Conservation (phyloP, 768 basidiomycete genomes). For the Boletus rubropictus region DNA sequence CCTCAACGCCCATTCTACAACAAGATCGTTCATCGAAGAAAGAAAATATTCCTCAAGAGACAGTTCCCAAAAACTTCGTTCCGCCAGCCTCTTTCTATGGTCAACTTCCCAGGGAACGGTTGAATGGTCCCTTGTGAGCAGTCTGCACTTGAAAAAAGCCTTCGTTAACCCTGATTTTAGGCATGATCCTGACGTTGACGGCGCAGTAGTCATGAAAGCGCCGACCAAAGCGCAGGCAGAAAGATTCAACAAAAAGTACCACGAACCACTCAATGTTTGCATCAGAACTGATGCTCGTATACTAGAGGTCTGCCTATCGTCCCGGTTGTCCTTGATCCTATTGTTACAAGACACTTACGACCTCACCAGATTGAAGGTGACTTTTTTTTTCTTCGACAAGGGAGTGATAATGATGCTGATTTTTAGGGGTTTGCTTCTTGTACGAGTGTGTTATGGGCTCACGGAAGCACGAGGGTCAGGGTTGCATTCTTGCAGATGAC, state of each 20-base stretch:
- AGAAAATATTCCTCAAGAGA: constrained; percentile 18
- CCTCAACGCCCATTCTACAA: constrained; percentile 4
- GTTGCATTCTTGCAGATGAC: constrained; percentile 95
- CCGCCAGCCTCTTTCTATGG: constrained; percentile 62
- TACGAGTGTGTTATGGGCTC: constrained; percentile 97
- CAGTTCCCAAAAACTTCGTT: constrained; percentile 33
- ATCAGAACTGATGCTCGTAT: constrained; percentile 2
- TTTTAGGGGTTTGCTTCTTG: constrained; percentile 73
- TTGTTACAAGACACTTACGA: constrained; percentile 69
- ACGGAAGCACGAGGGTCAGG: constrained; percentile 83
- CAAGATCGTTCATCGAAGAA: constrained; percentile 10
- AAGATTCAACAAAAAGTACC: constrained; percentile 66
- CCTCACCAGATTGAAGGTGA: constrained; percentile 87
- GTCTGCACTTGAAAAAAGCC: neutral
- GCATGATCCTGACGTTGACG: constrained; percentile 70
- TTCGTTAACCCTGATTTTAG: constrained; percentile 31
- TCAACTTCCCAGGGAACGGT: constrained; percentile 28
- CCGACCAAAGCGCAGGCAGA: constrained; percentile 64
- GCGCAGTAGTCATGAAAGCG: constrained; percentile 80
- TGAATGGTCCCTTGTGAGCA: constrained; percentile 21
- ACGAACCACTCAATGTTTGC: constrained; percentile 1
- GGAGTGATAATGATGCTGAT: neutral
- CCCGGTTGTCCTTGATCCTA: constrained; percentile 86
- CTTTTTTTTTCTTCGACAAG: neutral
- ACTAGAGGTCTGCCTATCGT: constrained; percentile 58